Evolutionary conservation across 2,329 filamentous ascomycete genomes (phyloP), one percentile per base, ranked within the genome.

Genomic region (Leptographium wingfieldii): DNA sequence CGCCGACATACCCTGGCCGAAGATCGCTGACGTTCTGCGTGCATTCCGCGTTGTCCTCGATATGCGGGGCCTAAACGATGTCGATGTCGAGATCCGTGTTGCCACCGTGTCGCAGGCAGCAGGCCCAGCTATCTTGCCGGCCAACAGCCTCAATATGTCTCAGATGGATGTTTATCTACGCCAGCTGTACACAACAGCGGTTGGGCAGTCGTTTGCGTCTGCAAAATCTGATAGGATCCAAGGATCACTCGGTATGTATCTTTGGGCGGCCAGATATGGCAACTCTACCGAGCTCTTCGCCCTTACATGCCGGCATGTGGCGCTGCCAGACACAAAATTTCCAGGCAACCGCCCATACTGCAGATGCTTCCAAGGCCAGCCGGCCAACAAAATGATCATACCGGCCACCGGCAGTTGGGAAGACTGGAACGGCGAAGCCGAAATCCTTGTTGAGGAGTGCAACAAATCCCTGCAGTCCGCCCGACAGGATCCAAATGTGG

Each of bases 241-340:
- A 25, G 46, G 56, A n/a, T 16, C 56, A 10, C 56, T 57, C 29
- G 56, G 56, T 16, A 31, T 57, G 29, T 57, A 57, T 38, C 56
- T 57, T 31, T 57, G 56, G 56, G 31, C 56, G n/a, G 31, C 29
- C 43, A 51, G 56, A 40, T 12, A 29, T 33, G 56, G 31, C 3
- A 33, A 38, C 27, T 25, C 52, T 22, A 54, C 46, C 19, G 46
- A 51, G 3, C 46, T 57, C n/a, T 57, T 35, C 35, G 56, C 43
- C n/a, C 46, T 57, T 5, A 57, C 56, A 49, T 57, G 56, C 56
- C 27, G 56, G 27, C 56, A 57, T 38, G 56, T 57, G 40, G 46
- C 56, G n/a, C 19, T 57, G 46, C 46, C 56, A 22, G 29, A 38
- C 3, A 27, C 19, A 3, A 1, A 9, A 0, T 57, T 51, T 57